Base-by-base conservation (phyloP, 164 flowering plant species). In the Vitis labrusca region DNA sequence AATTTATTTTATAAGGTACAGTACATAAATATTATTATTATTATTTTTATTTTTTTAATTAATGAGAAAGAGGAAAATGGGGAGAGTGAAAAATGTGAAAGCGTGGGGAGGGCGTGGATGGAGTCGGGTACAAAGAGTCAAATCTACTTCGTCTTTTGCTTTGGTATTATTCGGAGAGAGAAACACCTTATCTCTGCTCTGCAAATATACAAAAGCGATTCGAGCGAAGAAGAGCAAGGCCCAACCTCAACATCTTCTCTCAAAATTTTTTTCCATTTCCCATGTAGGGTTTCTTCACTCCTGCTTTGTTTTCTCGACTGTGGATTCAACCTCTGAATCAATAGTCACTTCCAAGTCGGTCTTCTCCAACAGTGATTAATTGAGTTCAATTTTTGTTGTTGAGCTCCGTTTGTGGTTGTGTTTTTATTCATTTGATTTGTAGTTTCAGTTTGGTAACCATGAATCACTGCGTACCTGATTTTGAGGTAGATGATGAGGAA, bases 401-500 rank as follows among this genome's bases (percentile, higher is more conserved):
- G 5, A 9, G 9, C 23, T 58, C 9, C 2, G 3, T 57, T 10
- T 49, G 44, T 3, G 6, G 44, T 6, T 13, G 14, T 37, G 6
- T 32, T 50, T 53, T 54, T 13, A 54, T 55, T 19, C 10, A 3
- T 37, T 70, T 2, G 13, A 2, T 60, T 51, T 50, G 47, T 9
- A 5, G 19, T 3, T 54, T 37, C 7, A 6, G 10, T 5, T 52
- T 9, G 11, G 4, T 30, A 8, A 3, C 5, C 30, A 87, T 82
- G 88, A 84, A 82, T 77, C 82, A 82, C 64, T 74, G 67, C 60
- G 92, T 90, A 44, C 95, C 91, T 5, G 85, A 82, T 70, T 90
- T 84, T 55, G 85, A 84, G 11, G 76, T 84, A 71, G 91, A 85
- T 9, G 85, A 85, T 2, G 88, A 82, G 27, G 71, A 70, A 54